Evolutionary conservation across 2,329 filamentous ascomycete species (phyloP).

Genomic region (Diplodia sapinea): DNA sequence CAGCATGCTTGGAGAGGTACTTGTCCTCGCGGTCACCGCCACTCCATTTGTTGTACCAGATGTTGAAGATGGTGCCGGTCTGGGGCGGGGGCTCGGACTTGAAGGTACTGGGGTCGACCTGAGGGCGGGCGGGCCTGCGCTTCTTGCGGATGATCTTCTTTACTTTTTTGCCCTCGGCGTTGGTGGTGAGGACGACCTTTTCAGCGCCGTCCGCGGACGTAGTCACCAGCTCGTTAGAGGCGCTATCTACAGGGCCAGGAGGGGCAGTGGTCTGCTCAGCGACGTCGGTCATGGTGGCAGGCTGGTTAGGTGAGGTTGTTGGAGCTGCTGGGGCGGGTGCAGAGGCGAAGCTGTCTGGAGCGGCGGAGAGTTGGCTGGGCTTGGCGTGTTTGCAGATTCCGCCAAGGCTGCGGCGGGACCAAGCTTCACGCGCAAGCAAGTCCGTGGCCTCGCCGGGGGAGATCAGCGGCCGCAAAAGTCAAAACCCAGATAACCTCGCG

Average conservation of each 20-base stretch:
- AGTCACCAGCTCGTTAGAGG: conserved; percentile 5
- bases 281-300: conserved; percentile 23
- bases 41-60: conserved; percentile 99
- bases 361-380: background rate
- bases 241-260: background rate
- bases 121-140: conserved; percentile 83
- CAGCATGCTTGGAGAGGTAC: conserved; percentile 80
- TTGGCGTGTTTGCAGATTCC: conserved; percentile 17
- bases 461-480: conserved; percentile 8
- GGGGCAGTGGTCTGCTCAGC: background rate
- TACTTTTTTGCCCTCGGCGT: conserved; percentile 65
- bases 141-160: conserved; percentile 95
- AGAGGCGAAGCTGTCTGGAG: conserved; percentile 1
- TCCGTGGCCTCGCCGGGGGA: background rate
- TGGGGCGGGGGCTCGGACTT: conserved; percentile 86
- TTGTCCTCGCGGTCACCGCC: conserved; percentile 95
- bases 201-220: conserved; percentile 30
- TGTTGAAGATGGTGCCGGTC: conserved; percentile 76
- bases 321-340: background rate
- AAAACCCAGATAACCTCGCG: background rate
- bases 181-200: conserved; percentile 39
- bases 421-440: background rate
- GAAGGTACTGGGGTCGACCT: conserved; percentile 84
- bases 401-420: background rate
- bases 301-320: background rate